Evolutionary conservation across 257 asterid genomes (phyloP).

Genomic region (Przewalskia tangutica): DNA sequence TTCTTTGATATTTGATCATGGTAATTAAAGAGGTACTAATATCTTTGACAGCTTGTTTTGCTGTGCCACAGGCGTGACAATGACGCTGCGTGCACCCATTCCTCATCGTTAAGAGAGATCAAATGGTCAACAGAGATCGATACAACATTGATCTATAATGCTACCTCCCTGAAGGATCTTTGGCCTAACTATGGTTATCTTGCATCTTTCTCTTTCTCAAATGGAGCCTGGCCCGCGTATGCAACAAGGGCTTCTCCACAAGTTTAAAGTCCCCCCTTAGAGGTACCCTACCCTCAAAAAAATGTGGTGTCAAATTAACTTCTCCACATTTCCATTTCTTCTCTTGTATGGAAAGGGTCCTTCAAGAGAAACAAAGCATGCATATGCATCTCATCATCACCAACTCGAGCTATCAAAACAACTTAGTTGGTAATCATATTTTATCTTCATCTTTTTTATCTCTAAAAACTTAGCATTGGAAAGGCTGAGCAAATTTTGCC

Average conservation of each 20-base stretch:
- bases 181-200: conserved; percentile 94
- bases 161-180: conserved; percentile 30
- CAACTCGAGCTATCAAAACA: conserved; percentile 22
- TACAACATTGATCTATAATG: conserved; percentile 12
- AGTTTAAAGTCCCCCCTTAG: conserved; percentile 42
- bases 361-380: conserved; percentile 38
- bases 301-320: conserved; percentile 15
- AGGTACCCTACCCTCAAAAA: conserved; percentile 33
- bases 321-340: conserved; percentile 15
- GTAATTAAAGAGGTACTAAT: conserved; percentile 31
- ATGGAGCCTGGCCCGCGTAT: conserved; percentile 32
- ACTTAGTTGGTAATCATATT: conserved; percentile 23
- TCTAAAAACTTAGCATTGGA: conserved; percentile 24
- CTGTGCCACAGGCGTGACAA: conserved; percentile 93
- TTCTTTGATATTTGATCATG: not conserved
- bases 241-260: conserved; percentile 32
- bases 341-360: conserved; percentile 76
- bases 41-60: conserved; percentile 88
- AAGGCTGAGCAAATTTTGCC: conserved; percentile 25
- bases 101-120: conserved; percentile 55
- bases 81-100: conserved; percentile 51
- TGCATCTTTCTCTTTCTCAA: conserved; percentile 10
- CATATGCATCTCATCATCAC: conserved; percentile 35
- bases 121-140: conserved; percentile 25
- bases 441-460: not conserved